Base-by-base conservation (phyloP, 345 rosid species). In the Acer negundo region DNA sequence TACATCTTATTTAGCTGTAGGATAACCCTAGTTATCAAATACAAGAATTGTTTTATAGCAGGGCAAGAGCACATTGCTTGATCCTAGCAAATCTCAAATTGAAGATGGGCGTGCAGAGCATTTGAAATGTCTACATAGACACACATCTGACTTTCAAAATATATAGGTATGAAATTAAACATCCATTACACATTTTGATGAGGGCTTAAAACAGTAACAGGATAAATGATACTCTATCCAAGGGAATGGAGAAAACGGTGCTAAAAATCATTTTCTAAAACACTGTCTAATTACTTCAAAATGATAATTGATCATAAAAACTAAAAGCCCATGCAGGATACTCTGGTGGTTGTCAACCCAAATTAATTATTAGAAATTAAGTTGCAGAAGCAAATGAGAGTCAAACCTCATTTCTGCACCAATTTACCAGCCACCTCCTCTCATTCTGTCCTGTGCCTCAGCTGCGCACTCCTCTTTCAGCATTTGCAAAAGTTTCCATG, bases 401-500 rank as follows among this genome's bases (percentile, higher is more conserved):
- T 64, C 62, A 65, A 13, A 66, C 35, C 61, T 66, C 64, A 19
- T 31, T 64, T 28, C 42, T 11, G 62, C n/a, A 65, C 35, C 46
- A 26, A 8, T 17, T 64, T 65, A 75, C 78, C 78, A 73, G 68
- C 79, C 79, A 46, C 1, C 58, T 49, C 84, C 88, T 46, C 77
- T 84, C 35, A 67, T 2, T 81, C 86, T 84, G 66, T 75, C 88
- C 38, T 19, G 73, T 51, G 72, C 17, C 56, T 72, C 85, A 40
- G 87, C 77, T 44, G 82, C 87, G 84, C 46, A 84, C 78, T 93
- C 91, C 74, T 86, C 89, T 84, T 88, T 89, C 90, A 96, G n/a
- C 83, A 78, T 88, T 66, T 88, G 81, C 67, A 86, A 69, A 20
- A 94, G 76, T 75, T 83, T 81, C 64, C 74, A 82, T n/a, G 84